phyloP scores from a whole-genome alignment of 1,284 basidiomycete species.

The Apiotrichum brassicae region DNA sequence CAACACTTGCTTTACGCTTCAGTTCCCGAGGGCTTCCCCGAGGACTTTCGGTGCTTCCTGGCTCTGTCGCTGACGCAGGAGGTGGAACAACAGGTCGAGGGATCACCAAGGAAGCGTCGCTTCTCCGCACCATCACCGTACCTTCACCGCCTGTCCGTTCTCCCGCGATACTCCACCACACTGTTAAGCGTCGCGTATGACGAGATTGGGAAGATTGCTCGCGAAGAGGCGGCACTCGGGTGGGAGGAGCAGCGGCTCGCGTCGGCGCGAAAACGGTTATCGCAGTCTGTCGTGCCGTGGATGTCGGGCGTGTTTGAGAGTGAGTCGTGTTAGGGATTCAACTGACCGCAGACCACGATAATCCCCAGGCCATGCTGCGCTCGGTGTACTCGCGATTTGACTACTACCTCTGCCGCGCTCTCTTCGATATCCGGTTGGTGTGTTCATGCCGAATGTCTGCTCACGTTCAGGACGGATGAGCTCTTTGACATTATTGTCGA shows the following conservation, averaged over 20 bases:
- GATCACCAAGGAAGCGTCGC: conserved; percentile 8
- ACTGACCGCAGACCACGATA: conserved; percentile 16
- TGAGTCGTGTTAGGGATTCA: conserved; percentile 13
- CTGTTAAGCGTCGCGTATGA: conserved; percentile 77
- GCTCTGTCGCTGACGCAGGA: conserved; percentile 24
- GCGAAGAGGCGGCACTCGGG: conserved; percentile 58
- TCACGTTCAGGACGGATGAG: conserved; percentile 61
- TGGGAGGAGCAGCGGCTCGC: conserved; percentile 65
- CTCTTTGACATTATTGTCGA: conserved; percentile 95
- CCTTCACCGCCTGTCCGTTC: conserved; percentile 66
- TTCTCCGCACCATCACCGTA: conserved; percentile 33
- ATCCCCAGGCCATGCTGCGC: conserved; percentile 54
- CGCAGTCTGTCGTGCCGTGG: conserved; percentile 71
- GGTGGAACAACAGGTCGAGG: background rate
- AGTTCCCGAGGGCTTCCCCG: conserved; percentile 35
- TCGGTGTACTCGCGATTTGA: conserved; percentile 82
- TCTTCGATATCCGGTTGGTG: conserved; percentile 71
- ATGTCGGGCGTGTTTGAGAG: conserved; percentile 66
- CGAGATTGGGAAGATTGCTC: conserved; percentile 67
- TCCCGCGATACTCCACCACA: conserved; percentile 77
- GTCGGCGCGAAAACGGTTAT: conserved; percentile 64
- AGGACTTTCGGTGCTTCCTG: conserved; percentile 32
- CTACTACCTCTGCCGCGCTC: conserved; percentile 79
- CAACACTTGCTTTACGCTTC: conserved; percentile 41
- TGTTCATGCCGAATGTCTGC: background rate